Base-by-base conservation (phyloP, 805 yeast species). In the Yarrowia phangngaensis region DNA sequence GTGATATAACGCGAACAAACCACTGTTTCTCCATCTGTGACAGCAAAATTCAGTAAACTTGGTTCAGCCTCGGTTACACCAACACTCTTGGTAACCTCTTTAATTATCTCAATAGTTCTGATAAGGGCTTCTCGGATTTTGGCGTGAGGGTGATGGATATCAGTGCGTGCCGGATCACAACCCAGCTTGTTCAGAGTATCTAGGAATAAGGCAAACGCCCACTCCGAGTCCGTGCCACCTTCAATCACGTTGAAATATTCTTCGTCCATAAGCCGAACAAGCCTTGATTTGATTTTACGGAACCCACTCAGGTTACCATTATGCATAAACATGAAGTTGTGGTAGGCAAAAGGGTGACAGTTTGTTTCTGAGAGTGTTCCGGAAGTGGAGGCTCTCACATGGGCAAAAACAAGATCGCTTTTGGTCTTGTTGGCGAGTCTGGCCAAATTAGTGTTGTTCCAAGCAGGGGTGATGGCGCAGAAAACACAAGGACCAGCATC, bases 161-260 rank as follows among this genome's bases (percentile, higher is more conserved):
- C 73, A 20, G 70, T 62, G 4, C 73, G 72, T 2, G 67, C 63
- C 0, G 95, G 89, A 58, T 89, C 83, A 56, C 70, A 74, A 1
- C 97, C 97, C 72, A 84, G 70, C 55, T 77, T 78, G 53, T 73
- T 76, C 50, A 90, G 66, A 9, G 86, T 78, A 59, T 90, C 94
- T 53, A 90, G 68, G 58, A 80, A 87, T 49, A 90, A 68, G 1
- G 96, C 96, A 73, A 89, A 90, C 43, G 90, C 83, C 67, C 96
- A 89, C 66, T 92, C 98, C 2, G 95, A 83, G 64, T 92, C 98
- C 0, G 98, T 92, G 20, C 94, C 79, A 1, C 98, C 98, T 62
- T 92, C 97, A 32, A 92, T 77, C 33, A 71, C 72, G 16, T 84
- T 67, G 60, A 92, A 85, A 63, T 78, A 92, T 56, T 81, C 80